Evolutionary conservation across 2,329 filamentous ascomycete species (phyloP).

Genomic region (Exophiala calicioides): DNA sequence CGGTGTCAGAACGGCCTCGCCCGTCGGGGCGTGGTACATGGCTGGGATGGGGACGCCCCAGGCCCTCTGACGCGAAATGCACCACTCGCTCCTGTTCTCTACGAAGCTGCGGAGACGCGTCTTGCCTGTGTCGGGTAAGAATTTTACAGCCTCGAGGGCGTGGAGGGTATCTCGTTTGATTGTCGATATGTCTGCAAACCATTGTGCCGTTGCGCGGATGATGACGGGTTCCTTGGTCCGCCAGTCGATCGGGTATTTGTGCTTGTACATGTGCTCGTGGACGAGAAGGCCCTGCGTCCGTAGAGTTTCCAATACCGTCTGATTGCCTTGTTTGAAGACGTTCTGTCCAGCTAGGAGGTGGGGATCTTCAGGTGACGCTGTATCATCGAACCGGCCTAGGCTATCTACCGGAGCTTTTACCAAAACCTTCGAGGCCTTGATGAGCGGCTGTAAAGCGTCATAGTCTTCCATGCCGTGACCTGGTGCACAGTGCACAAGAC

Average conservation of each 20-base stretch:
- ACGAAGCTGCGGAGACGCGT: constrained; percentile 82
- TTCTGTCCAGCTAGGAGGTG: constrained; percentile 67
- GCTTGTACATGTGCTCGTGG: constrained; percentile 68
- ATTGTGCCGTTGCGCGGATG: constrained; percentile 88
- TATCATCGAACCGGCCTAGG: constrained; percentile 74
- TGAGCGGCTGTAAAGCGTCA: constrained; percentile 59
- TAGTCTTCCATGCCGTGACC: constrained; percentile 98
- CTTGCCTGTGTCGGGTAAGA: constrained; percentile 74
- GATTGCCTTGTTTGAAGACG: constrained; percentile 70
- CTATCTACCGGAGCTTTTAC: constrained; percentile 74
- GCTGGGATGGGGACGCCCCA: constrained; percentile 98
- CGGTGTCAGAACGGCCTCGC: constrained; percentile 75
- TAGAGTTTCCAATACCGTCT: constrained; percentile 70
- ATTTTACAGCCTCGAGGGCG: constrained; percentile 70
- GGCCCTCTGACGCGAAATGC: constrained; percentile 90
- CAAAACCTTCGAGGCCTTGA: constrained; percentile 21
- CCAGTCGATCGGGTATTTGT: constrained; percentile 99
- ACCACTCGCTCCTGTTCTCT: constrained; percentile 89
- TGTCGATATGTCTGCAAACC: constrained; percentile 88
- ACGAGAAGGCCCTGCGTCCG: constrained; percentile 62
- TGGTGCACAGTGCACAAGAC: constrained; percentile 90
- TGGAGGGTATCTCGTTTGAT: constrained; percentile 75
- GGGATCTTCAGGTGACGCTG: constrained; percentile 73
- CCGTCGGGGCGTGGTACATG: constrained; percentile 69
- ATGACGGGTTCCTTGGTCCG: constrained; percentile 91